These are phyloP conservation scores for Aspergillus ibericus DNA, from an alignment of 2,329 filamentous ascomycete genomes.

Conservation along the genomic window DNA sequence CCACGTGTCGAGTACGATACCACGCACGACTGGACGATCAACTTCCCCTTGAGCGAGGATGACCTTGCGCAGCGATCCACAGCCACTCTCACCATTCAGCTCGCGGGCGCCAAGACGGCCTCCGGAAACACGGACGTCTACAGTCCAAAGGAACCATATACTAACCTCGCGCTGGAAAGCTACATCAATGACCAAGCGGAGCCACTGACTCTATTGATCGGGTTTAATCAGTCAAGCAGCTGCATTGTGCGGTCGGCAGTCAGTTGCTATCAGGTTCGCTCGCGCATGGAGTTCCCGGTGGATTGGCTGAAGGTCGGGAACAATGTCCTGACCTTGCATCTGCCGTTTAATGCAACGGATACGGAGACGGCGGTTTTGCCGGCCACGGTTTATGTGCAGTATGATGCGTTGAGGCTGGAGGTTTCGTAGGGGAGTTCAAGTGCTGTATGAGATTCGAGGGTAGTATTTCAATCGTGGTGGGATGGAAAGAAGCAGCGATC, in stretches of 20 bases:
- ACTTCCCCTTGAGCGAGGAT: slow-evolving; percentile 50
- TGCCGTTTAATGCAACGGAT: slow-evolving; percentile 61
- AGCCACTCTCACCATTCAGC: slow-evolving; percentile 63
- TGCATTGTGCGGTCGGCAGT: slow-evolving; percentile 62
- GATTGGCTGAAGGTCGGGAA: slow-evolving; percentile 50
- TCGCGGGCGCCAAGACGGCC: slow-evolving; percentile 63
- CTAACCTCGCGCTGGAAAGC: slow-evolving; percentile 55
- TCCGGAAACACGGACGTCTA: slow-evolving; percentile 62
- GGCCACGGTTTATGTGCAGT: slow-evolving; percentile 61
- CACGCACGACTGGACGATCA: slow-evolving; percentile 60
- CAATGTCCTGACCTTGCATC: slow-evolving; percentile 58
- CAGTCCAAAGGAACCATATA: slow-evolving; percentile 54
- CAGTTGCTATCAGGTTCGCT: slow-evolving; percentile 61
- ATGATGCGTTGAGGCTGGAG: slow-evolving; percentile 64
- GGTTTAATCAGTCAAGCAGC: slow-evolving; percentile 58
- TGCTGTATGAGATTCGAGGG: background rate
- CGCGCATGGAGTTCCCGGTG: slow-evolving; percentile 61
- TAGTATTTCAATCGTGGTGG: too few relatives aligned
- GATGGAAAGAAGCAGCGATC: too few relatives aligned
- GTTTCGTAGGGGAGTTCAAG: slow-evolving; percentile 29
- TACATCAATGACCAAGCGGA: slow-evolving; percentile 47
- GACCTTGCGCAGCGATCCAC: slow-evolving; percentile 45
- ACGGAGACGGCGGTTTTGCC: slow-evolving; percentile 60
- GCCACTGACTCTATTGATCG: slow-evolving; percentile 29
- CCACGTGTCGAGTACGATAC: slow-evolving; percentile 43